Evolutionary conservation across 495 filamentous ascomycete species (phyloP).

Genomic region (Daldinia childiae): DNA sequence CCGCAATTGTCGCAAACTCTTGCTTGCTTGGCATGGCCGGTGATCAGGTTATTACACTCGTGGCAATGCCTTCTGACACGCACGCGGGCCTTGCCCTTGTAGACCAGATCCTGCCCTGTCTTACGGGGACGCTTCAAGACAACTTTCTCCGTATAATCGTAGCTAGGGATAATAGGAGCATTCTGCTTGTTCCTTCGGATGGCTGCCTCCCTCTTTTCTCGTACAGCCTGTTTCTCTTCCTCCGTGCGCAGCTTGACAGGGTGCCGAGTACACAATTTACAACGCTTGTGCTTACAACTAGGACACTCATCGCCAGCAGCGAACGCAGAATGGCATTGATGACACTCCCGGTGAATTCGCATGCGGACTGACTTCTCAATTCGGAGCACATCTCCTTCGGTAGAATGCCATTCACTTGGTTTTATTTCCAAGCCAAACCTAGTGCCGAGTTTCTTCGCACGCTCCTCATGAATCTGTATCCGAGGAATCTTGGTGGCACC

Average conservation of each 20-base stretch:
- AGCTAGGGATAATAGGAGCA: slow-evolving; percentile 58
- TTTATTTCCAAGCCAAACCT: slow-evolving; percentile 78
- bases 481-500: slow-evolving; percentile 54
- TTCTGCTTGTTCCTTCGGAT: slow-evolving; percentile 61
- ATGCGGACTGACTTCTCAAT: slow-evolving; percentile 92
- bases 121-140: slow-evolving; percentile 70
- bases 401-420: slow-evolving; percentile 71
- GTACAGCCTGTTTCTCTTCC: slow-evolving; percentile 59
- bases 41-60: slow-evolving; percentile 73
- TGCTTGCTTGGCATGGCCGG: slow-evolving; percentile 57
- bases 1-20: slow-evolving; percentile 75
- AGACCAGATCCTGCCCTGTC: slow-evolving; percentile 74
- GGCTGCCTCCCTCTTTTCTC: slow-evolving; percentile 54
- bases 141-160: slow-evolving; percentile 53
- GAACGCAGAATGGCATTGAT: slow-evolving; percentile 78
- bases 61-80: slow-evolving; percentile 82
- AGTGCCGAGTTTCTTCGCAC: slow-evolving; percentile 74
- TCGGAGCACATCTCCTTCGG: slow-evolving; percentile 68
- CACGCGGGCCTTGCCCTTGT: slow-evolving; percentile 69
- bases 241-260: slow-evolving; percentile 63
- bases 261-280: slow-evolving; percentile 80
- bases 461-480: slow-evolving; percentile 69
- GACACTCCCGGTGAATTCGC: slow-evolving; percentile 85
- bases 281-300: slow-evolving; percentile 78
- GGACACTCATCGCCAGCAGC: slow-evolving; percentile 74